Evolutionary conservation across 2,329 filamentous ascomycete genomes (phyloP).

Genomic region (Phialocephala subalpina): DNA sequence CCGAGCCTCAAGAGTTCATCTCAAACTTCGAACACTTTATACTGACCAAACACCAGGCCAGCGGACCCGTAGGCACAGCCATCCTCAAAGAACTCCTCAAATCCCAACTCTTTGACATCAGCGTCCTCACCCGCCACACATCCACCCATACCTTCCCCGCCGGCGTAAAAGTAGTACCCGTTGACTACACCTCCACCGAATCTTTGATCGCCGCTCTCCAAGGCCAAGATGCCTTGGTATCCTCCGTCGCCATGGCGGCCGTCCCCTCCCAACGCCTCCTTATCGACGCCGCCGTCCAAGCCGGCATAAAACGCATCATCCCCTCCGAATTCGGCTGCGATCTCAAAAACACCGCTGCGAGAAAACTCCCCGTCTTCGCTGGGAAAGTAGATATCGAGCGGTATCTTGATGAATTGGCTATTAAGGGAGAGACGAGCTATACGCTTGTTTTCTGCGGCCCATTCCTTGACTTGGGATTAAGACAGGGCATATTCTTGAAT

Average conservation of each 20-base stretch:
- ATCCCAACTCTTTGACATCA: conserved; percentile 50
- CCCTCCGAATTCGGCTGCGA: conserved; percentile 62
- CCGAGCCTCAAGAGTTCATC: neutral
- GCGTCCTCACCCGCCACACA: conserved; percentile 54
- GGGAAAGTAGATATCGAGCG: conserved; percentile 56
- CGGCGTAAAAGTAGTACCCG: conserved; percentile 53
- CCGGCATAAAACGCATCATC: conserved; percentile 67
- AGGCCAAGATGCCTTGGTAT: conserved; percentile 65
- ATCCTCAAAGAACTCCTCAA: conserved; percentile 36
- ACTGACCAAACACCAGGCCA: neutral
- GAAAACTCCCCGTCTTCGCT: conserved; percentile 57
- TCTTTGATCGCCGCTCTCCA: conserved; percentile 56
- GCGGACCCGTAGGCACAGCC: conserved; percentile 29
- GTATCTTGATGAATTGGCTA: conserved; percentile 48
- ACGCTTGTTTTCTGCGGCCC: conserved; percentile 58
- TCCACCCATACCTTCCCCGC: conserved; percentile 29
- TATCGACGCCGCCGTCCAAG: conserved; percentile 64
- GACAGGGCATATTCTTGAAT: conserved; percentile 53
- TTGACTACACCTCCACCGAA: conserved; percentile 51
- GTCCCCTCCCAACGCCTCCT: conserved; percentile 56
- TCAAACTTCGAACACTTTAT: neutral
- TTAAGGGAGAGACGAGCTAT: conserved; percentile 57
- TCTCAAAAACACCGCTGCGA: conserved; percentile 48
- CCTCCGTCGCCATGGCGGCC: conserved; percentile 48
- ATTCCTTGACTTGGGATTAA: conserved; percentile 65